phyloP scores from a whole-genome alignment of 2,329 filamentous ascomycete genomes.

The Trichoderma guizhouense region DNA sequence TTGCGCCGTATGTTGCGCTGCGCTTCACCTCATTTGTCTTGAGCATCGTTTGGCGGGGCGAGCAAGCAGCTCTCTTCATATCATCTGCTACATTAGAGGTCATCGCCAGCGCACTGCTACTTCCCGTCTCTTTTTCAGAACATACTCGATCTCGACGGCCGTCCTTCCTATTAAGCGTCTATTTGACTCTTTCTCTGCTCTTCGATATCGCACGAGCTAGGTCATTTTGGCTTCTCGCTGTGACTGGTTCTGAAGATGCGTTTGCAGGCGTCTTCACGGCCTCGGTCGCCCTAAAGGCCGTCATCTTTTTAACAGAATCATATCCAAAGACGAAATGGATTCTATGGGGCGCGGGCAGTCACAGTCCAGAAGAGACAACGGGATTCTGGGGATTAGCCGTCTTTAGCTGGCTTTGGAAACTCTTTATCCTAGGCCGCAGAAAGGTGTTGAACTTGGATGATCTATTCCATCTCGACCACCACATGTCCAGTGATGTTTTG shows the following conservation, averaged over 20 bases:
- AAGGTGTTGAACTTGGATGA: constrained; percentile 32
- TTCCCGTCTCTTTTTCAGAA: constrained; percentile 24
- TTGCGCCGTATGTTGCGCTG: constrained; percentile 24
- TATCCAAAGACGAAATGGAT: constrained; percentile 39
- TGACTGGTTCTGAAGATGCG: constrained; percentile 21
- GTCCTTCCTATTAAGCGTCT: constrained; percentile 41
- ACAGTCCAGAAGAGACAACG: constrained; percentile 40
- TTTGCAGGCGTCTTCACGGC: constrained; percentile 36
- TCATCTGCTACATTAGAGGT: constrained; percentile 23
- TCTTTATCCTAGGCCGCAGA: constrained; percentile 37
- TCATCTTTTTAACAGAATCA: constrained; percentile 37
- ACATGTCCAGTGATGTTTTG: constrained; percentile 28
- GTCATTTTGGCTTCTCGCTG: constrained; percentile 17
- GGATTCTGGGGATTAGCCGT: constrained; percentile 32
- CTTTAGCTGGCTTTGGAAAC: constrained; percentile 35
- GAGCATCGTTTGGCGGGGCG: constrained; percentile 24
- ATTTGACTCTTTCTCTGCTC: constrained; percentile 41
- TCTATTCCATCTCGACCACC: constrained; percentile 34
- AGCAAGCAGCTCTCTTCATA: constrained; percentile 16
- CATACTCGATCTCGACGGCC: constrained; percentile 39
- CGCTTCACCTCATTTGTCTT: constrained; percentile 35
- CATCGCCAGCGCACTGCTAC: constrained; percentile 23
- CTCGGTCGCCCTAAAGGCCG: constrained; percentile 34
- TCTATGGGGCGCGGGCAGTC: constrained; percentile 33
- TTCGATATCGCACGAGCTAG: constrained; percentile 43